Conservation (phyloP, 169 alveolate species). For the Plasmodium coatneyi region DNA sequence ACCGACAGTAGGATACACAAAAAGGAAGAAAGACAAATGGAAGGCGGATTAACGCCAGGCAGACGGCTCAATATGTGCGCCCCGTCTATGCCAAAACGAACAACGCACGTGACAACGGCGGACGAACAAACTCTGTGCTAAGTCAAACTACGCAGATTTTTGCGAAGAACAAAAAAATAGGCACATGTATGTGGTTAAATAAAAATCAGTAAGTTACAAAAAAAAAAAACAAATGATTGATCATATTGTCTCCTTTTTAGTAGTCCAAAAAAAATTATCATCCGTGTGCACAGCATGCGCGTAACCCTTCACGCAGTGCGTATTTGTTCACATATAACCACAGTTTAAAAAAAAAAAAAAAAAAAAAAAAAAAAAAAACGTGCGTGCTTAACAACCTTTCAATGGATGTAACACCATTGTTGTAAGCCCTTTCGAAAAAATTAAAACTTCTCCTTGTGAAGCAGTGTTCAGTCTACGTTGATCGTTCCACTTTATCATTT, state of each 20-base stretch:
- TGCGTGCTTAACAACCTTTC: neutral
- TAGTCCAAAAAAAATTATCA: slow-evolving; percentile 4
- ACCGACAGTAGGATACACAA: neutral
- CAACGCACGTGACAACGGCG: neutral
- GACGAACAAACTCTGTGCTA: neutral
- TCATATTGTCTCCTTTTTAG: slow-evolving; percentile 33
- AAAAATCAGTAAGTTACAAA: neutral
- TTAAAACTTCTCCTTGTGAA: neutral
- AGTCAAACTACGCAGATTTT: slow-evolving; percentile 2
- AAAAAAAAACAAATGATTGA: neutral
- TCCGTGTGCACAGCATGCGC: neutral
- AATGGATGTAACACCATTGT: neutral
- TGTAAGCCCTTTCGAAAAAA: neutral
- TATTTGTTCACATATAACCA: slow-evolving; percentile 4
- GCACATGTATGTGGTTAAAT: neutral
- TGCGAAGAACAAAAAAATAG: neutral
- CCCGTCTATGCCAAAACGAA: neutral
- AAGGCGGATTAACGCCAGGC: neutral
- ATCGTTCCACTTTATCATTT: neutral
- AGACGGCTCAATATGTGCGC: neutral
- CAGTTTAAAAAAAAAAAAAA: slow-evolving; percentile 17
- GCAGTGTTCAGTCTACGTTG: neutral
- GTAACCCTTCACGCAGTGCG: neutral
- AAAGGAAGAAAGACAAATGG: neutral
- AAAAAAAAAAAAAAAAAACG: neutral